Base-by-base conservation (phyloP, 139 green algal genomes). In the Diplosphaera chodatii region DNA sequence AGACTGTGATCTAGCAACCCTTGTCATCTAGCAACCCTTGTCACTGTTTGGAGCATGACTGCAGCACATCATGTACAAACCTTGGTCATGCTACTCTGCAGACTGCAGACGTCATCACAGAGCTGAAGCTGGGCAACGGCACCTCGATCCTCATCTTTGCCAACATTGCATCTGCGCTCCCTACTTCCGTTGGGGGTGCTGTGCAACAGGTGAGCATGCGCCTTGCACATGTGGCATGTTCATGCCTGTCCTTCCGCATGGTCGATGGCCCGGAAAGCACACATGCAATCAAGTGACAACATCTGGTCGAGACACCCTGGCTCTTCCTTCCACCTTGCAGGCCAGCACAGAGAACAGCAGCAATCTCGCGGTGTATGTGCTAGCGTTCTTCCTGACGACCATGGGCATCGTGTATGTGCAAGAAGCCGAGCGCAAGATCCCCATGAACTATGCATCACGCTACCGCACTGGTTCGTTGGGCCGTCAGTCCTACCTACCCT, bases 371-470 rank as follows among this genome's bases (percentile, higher is more conserved):
- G 81, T 95, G 65, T 97, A 95, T 77, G 84, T 74, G 1, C 59
- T 75, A 0, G 88, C 92, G 25, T 98, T 98, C 82, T 84, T 97
- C 63, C 64, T 92, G 22, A 97, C 94, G 73, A 97, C 92, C 0
- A 78, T 97, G 64, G 95, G 95, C 74, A 94, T 98, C 62, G 93
- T 99, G 74, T 99, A 98, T 68, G 95, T 99, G 40, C 93, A 96
- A 69, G 91, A 96, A 68, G 94, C 95, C 4, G 95, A 99, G 91
- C 77, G 95, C 15, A 88, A 94, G 75, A 98, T 99, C 77, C 95
- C 95, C 23, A 93, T 99, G 83, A 97, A 97, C 82, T 99, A 99
- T 74, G 90, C 88, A 32, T 82, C 55, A 32, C 78, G 88, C 37
- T 94, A 93, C 76, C 68, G 83, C 30, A 83, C 81, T 2, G 86